Evolutionary conservation across 306 rosid genomes (phyloP).

Genomic region (Crotalaria pallida): DNA sequence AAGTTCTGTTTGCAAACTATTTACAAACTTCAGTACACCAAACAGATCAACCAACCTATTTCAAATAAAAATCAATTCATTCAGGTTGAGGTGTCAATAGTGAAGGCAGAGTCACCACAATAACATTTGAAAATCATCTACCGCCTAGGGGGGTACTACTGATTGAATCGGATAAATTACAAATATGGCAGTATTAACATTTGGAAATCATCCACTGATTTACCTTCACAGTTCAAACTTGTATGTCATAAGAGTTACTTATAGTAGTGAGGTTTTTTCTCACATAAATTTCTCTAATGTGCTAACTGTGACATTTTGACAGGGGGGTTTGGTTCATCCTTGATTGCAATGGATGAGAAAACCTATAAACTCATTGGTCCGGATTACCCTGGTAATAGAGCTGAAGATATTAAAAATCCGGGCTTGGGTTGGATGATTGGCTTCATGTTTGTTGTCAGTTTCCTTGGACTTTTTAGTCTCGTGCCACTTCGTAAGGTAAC

Average conservation of each 20-base stretch:
- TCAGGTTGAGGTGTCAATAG: background rate
- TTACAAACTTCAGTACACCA: background rate
- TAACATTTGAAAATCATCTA: background rate
- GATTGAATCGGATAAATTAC: too few species aligned
- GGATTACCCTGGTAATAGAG: slow-evolving; percentile 89
- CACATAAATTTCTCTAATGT: background rate
- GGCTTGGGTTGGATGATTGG: slow-evolving; percentile 93
- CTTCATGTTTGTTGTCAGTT: slow-evolving; percentile 76
- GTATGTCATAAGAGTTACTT: background rate
- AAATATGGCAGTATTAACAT: too few species aligned
- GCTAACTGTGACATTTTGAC: slow-evolving; percentile 18
- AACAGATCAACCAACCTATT: background rate
- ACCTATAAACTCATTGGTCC: slow-evolving; percentile 78
- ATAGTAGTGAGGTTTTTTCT: background rate
- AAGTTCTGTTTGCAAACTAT: background rate
- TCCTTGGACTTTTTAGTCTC: slow-evolving; percentile 88
- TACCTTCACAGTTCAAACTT: background rate
- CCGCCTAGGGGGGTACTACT: too few species aligned
- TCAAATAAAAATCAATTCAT: background rate
- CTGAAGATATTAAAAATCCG: slow-evolving; percentile 80
- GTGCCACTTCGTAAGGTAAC: slow-evolving; percentile 92
- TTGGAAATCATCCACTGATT: background rate
- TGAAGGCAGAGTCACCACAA: background rate
- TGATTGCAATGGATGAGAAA: slow-evolving; percentile 82
- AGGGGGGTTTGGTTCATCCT: slow-evolving; percentile 89